Percentiles rank a stretch among this genome's conserved stretches.
These are phyloP conservation scores for Mortierella sp. DNA, from an alignment of 371 early-diverging fungal genomes.

Conservation along the genomic window DNA sequence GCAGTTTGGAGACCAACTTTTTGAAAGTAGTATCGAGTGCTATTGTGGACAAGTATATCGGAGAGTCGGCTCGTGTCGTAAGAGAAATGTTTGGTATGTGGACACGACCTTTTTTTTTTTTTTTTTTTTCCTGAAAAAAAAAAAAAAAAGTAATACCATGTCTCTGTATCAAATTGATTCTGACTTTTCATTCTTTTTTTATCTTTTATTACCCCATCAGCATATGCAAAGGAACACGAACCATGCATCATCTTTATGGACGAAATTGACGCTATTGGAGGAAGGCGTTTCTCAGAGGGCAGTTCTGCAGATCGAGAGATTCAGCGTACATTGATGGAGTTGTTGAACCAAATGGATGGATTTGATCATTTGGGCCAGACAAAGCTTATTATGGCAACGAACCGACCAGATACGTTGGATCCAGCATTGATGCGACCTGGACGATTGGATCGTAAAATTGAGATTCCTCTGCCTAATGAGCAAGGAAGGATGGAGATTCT, in stretches of 20 bases:
- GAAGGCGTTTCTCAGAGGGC: conserved; percentile 98
- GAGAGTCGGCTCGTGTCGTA: conserved; percentile 97
- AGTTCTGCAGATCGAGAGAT: conserved; percentile 99
- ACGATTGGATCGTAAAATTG: conserved; percentile 98
- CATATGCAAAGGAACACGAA: conserved; percentile 98
- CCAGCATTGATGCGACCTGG: conserved; percentile 99
- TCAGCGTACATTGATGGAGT: conserved; percentile 99
- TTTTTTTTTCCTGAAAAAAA: too few species aligned
- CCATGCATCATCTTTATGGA: conserved; percentile 99
- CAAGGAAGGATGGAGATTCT: conserved; percentile 97
- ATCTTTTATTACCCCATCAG: conserved; percentile 45
- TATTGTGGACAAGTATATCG: conserved; percentile 99
- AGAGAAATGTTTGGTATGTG: conserved; percentile 97
- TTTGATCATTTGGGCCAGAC: conserved; percentile 99
- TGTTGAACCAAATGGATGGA: conserved; percentile 99
- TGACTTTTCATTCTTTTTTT: not conserved
- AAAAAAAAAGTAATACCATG: too few species aligned
- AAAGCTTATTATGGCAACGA: conserved; percentile 99
- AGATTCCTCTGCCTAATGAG: conserved; percentile 95
- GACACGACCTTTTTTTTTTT: not conserved
- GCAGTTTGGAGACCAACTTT: conserved; percentile 97
- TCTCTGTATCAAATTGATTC: not conserved
- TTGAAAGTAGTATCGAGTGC: conserved; percentile 97
- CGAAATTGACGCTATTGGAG: conserved; percentile 99
- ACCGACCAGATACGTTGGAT: conserved; percentile 99